These are phyloP conservation scores for Wickerhamomyces xylosicus DNA, from an alignment of 805 yeast genomes.

Conservation along the genomic window DNA sequence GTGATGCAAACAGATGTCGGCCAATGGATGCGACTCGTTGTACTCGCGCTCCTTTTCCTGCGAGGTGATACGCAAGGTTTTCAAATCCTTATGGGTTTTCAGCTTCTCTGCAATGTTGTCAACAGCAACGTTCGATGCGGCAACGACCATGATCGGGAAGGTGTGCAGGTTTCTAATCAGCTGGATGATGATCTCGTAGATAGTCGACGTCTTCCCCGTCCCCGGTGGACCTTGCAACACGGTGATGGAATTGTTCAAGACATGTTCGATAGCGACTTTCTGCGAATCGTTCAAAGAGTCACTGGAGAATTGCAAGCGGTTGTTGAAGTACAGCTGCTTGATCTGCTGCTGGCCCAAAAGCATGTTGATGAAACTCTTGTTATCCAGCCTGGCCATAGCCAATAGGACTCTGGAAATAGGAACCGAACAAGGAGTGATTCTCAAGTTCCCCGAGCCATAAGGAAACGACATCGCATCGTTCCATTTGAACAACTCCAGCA, in stretches of 20 bases:
- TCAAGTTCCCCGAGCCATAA: constrained; percentile 25
- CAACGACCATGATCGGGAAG: constrained; percentile 60
- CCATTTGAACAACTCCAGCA: constrained; percentile 49
- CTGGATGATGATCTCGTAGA: constrained; percentile 52
- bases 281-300: constrained; percentile 50
- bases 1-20: constrained; percentile 54
- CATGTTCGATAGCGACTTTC: constrained; percentile 31
- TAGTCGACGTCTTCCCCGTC: constrained; percentile 70
- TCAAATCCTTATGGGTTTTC: constrained; percentile 36
- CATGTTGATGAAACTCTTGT: constrained; percentile 41
- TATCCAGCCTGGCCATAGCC: constrained; percentile 53
- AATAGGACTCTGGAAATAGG: constrained; percentile 53
- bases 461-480: constrained; percentile 40
- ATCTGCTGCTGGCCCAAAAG: constrained; percentile 45
- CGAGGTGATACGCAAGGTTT: constrained; percentile 53
- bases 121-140: constrained; percentile 68
- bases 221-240: constrained; percentile 79
- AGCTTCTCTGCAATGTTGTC: constrained; percentile 69
- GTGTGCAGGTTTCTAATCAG: constrained; percentile 43
- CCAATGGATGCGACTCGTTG: constrained; percentile 42
- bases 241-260: constrained; percentile 27
- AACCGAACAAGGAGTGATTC: constrained; percentile 50
- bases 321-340: constrained; percentile 45
- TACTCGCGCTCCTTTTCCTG: constrained; percentile 53
- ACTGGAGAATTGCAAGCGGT: constrained; percentile 37